phyloP scores from a whole-genome alignment of 257 asterid species.

The Solanum neorickii region DNA sequence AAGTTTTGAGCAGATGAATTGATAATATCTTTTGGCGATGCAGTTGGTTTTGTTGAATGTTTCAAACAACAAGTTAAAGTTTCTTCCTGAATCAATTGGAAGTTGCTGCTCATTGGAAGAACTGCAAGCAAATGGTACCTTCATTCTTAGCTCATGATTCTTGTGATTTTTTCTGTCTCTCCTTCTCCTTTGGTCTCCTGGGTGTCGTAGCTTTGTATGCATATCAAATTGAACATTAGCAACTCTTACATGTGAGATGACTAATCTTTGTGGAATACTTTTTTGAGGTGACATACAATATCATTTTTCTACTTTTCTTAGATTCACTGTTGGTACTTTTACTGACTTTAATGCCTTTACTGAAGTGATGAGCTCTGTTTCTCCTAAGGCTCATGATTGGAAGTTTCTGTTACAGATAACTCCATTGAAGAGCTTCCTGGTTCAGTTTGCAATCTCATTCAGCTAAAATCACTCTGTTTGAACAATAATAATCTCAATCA shows the following conservation, averaged over 20 bases:
- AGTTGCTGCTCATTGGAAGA: constrained; percentile 94
- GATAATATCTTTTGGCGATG: constrained; percentile 10
- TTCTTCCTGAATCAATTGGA: constrained; percentile 90
- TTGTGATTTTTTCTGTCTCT: constrained; percentile 2
- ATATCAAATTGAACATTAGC: background rate
- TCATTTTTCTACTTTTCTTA: background rate
- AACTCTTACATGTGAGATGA: background rate
- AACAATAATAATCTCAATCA: constrained; percentile 70
- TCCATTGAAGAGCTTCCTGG: constrained; percentile 79
- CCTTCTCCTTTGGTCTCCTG: background rate
- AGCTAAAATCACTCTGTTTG: constrained; percentile 81
- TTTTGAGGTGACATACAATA: background rate
- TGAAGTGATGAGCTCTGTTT: background rate
- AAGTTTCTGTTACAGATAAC: constrained; percentile 45
- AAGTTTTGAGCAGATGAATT: background rate
- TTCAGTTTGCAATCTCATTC: constrained; percentile 73
- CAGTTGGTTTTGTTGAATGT: constrained; percentile 87
- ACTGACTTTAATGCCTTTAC: too few relatives aligned
- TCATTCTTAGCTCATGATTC: constrained; percentile 2
- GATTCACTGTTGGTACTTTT: background rate
- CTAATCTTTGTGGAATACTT: background rate
- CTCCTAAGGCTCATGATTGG: background rate
- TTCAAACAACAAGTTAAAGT: constrained; percentile 70
- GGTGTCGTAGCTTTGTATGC: background rate
- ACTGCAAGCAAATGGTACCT: constrained; percentile 89